Base-by-base conservation (phyloP, 768 basidiomycete species). In the Paxillus ammoniavirescens region DNA sequence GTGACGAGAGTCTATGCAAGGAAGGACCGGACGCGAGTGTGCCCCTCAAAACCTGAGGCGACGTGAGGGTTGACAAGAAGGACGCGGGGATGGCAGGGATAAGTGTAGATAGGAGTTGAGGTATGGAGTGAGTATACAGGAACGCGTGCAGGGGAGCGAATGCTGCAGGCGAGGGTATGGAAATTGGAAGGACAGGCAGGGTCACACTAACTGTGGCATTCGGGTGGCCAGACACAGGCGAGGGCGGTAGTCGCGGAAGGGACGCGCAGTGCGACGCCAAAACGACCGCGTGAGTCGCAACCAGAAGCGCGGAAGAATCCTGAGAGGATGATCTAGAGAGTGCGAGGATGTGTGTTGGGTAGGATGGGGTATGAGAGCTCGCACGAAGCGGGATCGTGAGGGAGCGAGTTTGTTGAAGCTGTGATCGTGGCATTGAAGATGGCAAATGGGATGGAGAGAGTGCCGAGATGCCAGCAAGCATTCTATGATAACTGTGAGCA, bases 261-360 rank as follows among this genome's bases (percentile, higher is more conserved):
- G 79, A 75, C 15, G 88, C 72, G 65, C 87, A 92, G 63, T 88
- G 77, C 0, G 84, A 75, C 7, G 85, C 85, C 50, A 92, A 77
- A 41, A 91, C 75, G 48, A 89, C 69, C 33, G 82, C 81, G 69
- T 93, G 90, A 10, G 82, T 78, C 5, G 91, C 84, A 58, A 80
- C 84, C 49, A 91, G 74, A 9, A 77, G 61, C 6, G 58, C 56
- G n/a, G 71, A 64, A 42, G 73, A 58, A 52, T 72, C 68, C 31
- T 64, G 60, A 13, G 68, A 60, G 50, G 57, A 66, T 46, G 63
- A 59, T 56, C 47, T 67, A 1, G 54, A 65, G 45, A 85, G 65
- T 15, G 82, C 83, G 18, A 86, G 66, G 59, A 81, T 71, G 60
- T 86, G 84, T 0, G 80, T 79, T 8, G 83, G 83, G 33, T 62